Evolutionary conservation across 345 rosid species (phyloP), one percentile per base, ranked within the genome.

Genomic region (Zanthoxylum bungeanum): DNA sequence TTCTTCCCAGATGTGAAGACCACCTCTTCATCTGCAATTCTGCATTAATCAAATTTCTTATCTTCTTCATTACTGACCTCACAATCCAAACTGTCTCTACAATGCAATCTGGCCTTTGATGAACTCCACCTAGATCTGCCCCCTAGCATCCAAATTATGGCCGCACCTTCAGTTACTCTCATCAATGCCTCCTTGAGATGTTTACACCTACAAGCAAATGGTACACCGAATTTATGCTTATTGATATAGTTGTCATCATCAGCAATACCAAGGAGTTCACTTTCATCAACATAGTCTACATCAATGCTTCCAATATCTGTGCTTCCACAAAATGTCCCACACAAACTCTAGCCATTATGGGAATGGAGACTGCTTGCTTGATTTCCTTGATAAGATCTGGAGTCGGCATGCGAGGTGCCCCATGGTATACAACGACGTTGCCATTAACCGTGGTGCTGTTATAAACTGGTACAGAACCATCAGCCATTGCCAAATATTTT

Each of bases 1-100:
- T 75, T 66, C 72, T 66, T 72, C 0, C 81, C 71, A 44, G 78
- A 78, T 9, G 76, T 49, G 57, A 78, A 73, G 8, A 80, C 84
- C 71, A 78, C 87, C 36, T 85, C 85, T 24, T 82, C 91, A 47
- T 85, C 86, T 85, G 81, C 82, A 49, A 81, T 76, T 85, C 86
- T 85, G 81, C 82, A 49, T 82, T 76, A 9, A 60, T 82, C 84
- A 89, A 33, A 6, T 64, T 55, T 72, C 87, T 79, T 2, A 85
- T 74, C 57, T 76, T 74, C 27, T 78, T 76, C 86, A 77, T 85
- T 62, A 89, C 61, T 37, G 73, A 72, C 75, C 90, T 89, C 67
- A 89, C 84, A 71, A 59, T 84, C 79, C 9, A 69, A 39, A 88
- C 81, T 0, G 88, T 82, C 73, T 76, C 64, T 0, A 66, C 71